Conservation (phyloP, 2,329 filamentous ascomycete genomes). For the Teratosphaeria gauchensis region DNA sequence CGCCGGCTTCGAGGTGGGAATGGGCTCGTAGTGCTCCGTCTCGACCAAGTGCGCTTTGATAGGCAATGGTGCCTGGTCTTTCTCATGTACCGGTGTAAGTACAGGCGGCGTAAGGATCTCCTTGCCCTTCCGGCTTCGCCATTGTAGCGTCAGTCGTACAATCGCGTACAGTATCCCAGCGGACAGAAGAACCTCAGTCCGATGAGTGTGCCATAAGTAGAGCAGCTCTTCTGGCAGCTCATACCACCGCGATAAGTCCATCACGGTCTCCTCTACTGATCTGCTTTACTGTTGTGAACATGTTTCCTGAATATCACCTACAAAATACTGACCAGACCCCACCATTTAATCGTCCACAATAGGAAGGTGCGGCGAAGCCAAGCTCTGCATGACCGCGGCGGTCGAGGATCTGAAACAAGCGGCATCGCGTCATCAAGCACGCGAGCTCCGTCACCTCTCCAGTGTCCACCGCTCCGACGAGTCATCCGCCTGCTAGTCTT, state of each 20-base stretch:
- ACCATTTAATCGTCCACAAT: neutral
- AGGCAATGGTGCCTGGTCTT: neutral
- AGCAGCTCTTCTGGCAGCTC: constrained; percentile 21
- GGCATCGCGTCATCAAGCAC: neutral
- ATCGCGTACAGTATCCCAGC: constrained; percentile 20
- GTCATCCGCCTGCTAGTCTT: neutral
- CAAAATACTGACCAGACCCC: neutral
- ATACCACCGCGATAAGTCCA: constrained; percentile 9
- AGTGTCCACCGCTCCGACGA: neutral
- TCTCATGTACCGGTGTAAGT: neutral
- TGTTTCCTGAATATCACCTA: neutral
- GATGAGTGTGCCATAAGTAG: constrained; percentile 23
- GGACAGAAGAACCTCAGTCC: constrained; percentile 20
- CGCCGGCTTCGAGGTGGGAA: neutral
- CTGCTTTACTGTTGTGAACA: neutral
- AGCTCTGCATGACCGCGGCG: neutral
- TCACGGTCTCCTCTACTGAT: neutral
- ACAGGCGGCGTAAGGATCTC: constrained; percentile 9
- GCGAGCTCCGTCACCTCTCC: neutral
- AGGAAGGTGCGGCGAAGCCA: neutral
- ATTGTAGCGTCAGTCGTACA: constrained; percentile 17
- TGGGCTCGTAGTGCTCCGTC: constrained; percentile 6
- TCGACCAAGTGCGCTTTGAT: neutral
- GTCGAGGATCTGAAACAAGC: neutral
- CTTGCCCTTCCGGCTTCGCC: constrained; percentile 11